phyloP scores from a whole-genome alignment of 2,329 filamentous ascomycete genomes.

The Pseudopithomyces maydicus region DNA sequence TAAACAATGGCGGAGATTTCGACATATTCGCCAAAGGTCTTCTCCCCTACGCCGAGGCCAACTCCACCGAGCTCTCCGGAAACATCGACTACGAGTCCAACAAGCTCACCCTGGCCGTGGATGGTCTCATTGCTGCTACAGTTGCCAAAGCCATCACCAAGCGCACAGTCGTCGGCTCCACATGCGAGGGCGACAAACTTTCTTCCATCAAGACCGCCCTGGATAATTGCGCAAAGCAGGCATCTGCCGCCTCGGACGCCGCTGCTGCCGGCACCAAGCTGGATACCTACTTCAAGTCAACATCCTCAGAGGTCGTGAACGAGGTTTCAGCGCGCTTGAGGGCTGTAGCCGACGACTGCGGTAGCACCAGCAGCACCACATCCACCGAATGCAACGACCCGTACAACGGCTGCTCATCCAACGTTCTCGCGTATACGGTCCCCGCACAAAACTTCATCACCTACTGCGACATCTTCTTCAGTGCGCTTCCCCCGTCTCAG shows the following conservation, averaged over 20 bases:
- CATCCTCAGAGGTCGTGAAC: conserved; percentile 51
- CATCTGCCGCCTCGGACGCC: conserved; percentile 57
- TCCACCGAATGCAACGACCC: conserved; percentile 65
- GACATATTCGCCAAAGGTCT: conserved; percentile 60
- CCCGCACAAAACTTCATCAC: conserved; percentile 61
- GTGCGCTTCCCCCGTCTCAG: conserved; percentile 55
- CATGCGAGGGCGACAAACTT: conserved; percentile 58
- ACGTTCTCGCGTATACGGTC: conserved; percentile 65
- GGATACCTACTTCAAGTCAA: conserved; percentile 68
- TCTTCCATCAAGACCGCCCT: conserved; percentile 58
- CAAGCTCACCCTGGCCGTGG: conserved; percentile 60
- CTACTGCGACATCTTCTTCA: conserved; percentile 68
- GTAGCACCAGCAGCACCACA: conserved; percentile 56
- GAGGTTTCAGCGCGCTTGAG: conserved; percentile 32
- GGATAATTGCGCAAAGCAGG: conserved; percentile 59
- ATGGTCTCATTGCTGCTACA: conserved; percentile 59
- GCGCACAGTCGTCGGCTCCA: conserved; percentile 58
- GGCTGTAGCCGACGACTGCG: conserved; percentile 60
- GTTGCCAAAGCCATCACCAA: conserved; percentile 56
- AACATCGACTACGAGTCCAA: conserved; percentile 65
- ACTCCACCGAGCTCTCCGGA: conserved; percentile 60
- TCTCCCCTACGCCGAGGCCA: conserved; percentile 45
- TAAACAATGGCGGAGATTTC: conserved; percentile 58
- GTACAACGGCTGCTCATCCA: conserved; percentile 56
- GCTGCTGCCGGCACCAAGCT: conserved; percentile 47